phyloP scores from a whole-genome alignment of 805 yeast species.

The Metschnikowia anglica region DNA sequence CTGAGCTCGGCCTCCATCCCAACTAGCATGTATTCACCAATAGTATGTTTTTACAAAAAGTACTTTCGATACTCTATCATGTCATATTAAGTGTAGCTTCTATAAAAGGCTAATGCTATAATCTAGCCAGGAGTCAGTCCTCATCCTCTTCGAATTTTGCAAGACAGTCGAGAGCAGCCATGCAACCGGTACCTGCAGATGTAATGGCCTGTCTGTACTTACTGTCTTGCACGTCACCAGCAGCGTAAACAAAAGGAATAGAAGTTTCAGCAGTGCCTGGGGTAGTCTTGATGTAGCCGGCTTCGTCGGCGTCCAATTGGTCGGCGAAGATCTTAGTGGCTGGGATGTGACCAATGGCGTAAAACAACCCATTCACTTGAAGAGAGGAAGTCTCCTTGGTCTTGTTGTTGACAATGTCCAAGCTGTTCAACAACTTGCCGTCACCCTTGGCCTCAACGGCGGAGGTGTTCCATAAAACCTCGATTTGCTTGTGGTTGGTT shows the following conservation, averaged over 20 bases:
- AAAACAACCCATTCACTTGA: slow-evolving; percentile 87
- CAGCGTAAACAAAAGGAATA: slow-evolving; percentile 90
- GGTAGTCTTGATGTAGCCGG: slow-evolving; percentile 82
- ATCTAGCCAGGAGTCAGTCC: slow-evolving; percentile 18
- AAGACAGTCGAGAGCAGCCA: slow-evolving; percentile 92
- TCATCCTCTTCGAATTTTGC: slow-evolving; percentile 24
- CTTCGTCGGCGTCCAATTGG: slow-evolving; percentile 81
- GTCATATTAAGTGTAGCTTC: background rate
- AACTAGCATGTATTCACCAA: too few relatives aligned
- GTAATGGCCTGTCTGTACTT: slow-evolving; percentile 98
- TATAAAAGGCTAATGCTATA: slow-evolving; percentile 4
- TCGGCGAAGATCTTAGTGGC: slow-evolving; percentile 80
- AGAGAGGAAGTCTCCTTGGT: slow-evolving; percentile 69
- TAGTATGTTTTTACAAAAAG: too few relatives aligned
- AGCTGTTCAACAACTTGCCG: slow-evolving; percentile 71
- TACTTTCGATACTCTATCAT: too few relatives aligned
- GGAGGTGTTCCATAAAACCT: slow-evolving; percentile 83
- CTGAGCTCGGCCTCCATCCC: too few relatives aligned
- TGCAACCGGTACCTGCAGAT: slow-evolving; percentile 99
- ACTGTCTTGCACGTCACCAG: slow-evolving; percentile 98
- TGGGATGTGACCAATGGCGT: slow-evolving; percentile 96
- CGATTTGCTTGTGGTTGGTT: slow-evolving; percentile 78
- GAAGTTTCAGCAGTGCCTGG: slow-evolving; percentile 91
- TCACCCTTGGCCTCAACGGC: slow-evolving; percentile 90
- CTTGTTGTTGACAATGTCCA: slow-evolving; percentile 67